Evolutionary conservation across 371 early-diverging fungal genomes (phyloP), one percentile per base, ranked within the genome.

Genomic region (Apophysomyces ossiformis): DNA sequence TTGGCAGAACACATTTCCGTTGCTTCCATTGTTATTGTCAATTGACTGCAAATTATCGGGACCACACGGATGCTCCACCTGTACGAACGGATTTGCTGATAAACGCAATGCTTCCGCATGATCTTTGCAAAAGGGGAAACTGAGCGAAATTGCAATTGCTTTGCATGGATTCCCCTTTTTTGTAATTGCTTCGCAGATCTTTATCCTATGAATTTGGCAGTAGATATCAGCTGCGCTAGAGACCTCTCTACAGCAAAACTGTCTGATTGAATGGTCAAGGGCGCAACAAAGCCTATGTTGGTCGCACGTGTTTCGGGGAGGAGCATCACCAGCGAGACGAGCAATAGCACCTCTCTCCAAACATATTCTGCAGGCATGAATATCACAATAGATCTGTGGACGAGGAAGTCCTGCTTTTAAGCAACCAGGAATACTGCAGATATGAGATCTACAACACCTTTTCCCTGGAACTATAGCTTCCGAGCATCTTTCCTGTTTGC

Each of bases 321-420:
- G 54, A 7, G 5, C 21, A 11, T 50, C 54, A 7, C 21, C 21
- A 21, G 54, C 54, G 4, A 18, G 7, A 21, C 21, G 4, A 50
- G 54, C 54, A 11, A 50, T 50, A 21, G 5, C 16, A 11, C 21
- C 54, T 7, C 11, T 50, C 21, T 21, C 21, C 11, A 50, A 9
- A 21, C 54, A 50, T 50, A 50, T 50, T 26, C 54, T 7, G 21
- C 54, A 50, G 54, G 54, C 54, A 50, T 50, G 54, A 9, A 4
- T 50, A 26, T 21, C 21, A 11, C 54, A 50, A 50, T 21, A 21
- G 0, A 21, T 18, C 11, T 50, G 54, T 50, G 54, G 54, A 21
- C 7, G 21, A 21, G 21, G 54, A 50, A 50, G 54, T n/a, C 54
- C 9, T 50, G 54, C 21, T 7, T 16, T 26, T 26, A 50, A 21